These are phyloP conservation scores for Plasmodium berghei DNA, from an alignment of 169 alveolate genomes.

Conservation along the genomic window DNA sequence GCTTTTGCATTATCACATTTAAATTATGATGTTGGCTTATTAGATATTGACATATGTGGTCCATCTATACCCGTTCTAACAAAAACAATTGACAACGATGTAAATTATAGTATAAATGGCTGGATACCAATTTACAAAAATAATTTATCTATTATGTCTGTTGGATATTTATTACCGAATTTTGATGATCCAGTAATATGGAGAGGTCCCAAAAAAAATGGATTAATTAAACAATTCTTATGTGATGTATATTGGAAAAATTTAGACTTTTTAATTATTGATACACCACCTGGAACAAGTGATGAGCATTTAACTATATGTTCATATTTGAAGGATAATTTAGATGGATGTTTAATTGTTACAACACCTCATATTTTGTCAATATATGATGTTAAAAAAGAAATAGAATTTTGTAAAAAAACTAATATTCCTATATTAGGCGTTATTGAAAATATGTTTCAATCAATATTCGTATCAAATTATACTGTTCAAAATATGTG, in stretches of 20 bases:
- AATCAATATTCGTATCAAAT: slow-evolving; percentile 81
- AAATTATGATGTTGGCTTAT: slow-evolving; percentile 93
- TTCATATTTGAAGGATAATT: slow-evolving; percentile 91
- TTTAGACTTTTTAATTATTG: slow-evolving; percentile 96
- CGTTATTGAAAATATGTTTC: slow-evolving; percentile 97
- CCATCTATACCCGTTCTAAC: slow-evolving; percentile 98
- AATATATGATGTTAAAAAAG: slow-evolving; percentile 79
- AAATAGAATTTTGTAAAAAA: slow-evolving; percentile 86
- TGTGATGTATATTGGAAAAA: slow-evolving; percentile 98
- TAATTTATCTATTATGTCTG: slow-evolving; percentile 97
- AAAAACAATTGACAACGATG: slow-evolving; percentile 93
- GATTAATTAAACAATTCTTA: slow-evolving; percentile 95
- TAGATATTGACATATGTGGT: slow-evolving; percentile 99
- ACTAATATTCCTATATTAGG: slow-evolving; percentile 94
- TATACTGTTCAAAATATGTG: slow-evolving; percentile 83
- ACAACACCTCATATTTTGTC: slow-evolving; percentile 88
- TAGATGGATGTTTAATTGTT: slow-evolving; percentile 91
- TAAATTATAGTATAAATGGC: slow-evolving; percentile 95
- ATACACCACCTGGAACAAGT: slow-evolving; percentile 99
- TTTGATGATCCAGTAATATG: slow-evolving; percentile 97
- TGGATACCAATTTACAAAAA: slow-evolving; percentile 98
- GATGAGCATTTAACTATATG: slow-evolving; percentile 98
- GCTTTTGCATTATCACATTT: slow-evolving; percentile 86
- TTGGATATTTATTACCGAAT: slow-evolving; percentile 95
- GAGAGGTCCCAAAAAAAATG: slow-evolving; percentile 99